These are phyloP conservation scores for Nicotiana tomentosiformis DNA, from an alignment of 257 asterid species.

Conservation along the genomic window DNA sequence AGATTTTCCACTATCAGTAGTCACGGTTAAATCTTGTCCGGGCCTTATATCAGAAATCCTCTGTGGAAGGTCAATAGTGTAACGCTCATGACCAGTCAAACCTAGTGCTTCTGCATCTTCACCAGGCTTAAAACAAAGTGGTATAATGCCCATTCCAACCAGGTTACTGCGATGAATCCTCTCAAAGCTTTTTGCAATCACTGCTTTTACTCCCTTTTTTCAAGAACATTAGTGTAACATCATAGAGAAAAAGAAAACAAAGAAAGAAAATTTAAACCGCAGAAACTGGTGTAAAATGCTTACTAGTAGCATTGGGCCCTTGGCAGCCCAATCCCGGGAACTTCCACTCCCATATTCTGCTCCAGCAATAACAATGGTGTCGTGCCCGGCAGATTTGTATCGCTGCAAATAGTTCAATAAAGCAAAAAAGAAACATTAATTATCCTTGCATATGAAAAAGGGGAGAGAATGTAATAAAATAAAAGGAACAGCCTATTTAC, in stretches of 20 bases:
- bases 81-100: conserved; percentile 80
- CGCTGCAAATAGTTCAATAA: conserved; percentile 36
- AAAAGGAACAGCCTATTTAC: neutral
- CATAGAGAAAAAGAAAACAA: neutral
- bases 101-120: conserved; percentile 82
- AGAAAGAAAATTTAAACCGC: neutral
- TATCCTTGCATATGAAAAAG: neutral
- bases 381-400: conserved; percentile 71
- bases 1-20: conserved; percentile 63
- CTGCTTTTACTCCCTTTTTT: conserved; percentile 89
- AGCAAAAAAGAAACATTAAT: neutral
- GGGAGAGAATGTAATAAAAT: neutral
- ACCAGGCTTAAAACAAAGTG: conserved; percentile 82
- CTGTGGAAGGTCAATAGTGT: conserved; percentile 67
- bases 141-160: conserved; percentile 93
- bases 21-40: conserved; percentile 74
- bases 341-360: conserved; percentile 99
- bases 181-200: conserved; percentile 89
- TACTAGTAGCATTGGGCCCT: conserved; percentile 94
- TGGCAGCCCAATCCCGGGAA: conserved; percentile 99
- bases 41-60: conserved; percentile 61
- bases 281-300: neutral
- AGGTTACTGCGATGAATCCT: conserved; percentile 94
- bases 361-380: conserved; percentile 83
- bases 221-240: neutral